Evolutionary conservation across 176 grass and related monocot genomes (phyloP).

Genomic region (Stipa capillata): DNA sequence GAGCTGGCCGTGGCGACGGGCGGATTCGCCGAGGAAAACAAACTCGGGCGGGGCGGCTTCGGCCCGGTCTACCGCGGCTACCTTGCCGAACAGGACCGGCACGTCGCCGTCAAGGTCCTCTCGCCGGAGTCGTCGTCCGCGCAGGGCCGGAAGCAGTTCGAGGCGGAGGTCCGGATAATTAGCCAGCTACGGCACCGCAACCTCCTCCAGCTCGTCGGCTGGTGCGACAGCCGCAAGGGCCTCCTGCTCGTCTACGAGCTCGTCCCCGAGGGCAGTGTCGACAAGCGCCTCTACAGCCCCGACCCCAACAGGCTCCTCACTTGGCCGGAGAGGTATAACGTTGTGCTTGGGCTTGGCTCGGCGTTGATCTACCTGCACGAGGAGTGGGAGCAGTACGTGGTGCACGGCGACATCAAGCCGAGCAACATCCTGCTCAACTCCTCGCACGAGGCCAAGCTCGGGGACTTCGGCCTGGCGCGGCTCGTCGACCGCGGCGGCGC

Average conservation of each 20-base stretch:
- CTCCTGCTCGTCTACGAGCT: background rate
- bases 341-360: background rate
- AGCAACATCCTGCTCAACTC: background rate
- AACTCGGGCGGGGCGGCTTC: slow-evolving; percentile 8
- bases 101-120: background rate
- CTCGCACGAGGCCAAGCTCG: slow-evolving; percentile 13
- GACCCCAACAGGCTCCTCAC: background rate
- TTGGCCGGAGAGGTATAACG: background rate
- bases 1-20: background rate
- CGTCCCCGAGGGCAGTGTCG: slow-evolving; percentile 36
- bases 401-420: background rate
- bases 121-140: background rate
- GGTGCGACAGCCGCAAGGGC: background rate
- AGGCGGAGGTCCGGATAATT: slow-evolving; percentile 44
- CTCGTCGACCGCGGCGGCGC: slow-evolving; percentile 30
- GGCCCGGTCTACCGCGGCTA: background rate
- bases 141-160: slow-evolving; percentile 36
- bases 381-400: background rate
- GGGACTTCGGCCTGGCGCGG: slow-evolving; percentile 53
- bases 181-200: background rate
- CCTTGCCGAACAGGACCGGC: background rate
- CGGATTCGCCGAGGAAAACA: background rate
- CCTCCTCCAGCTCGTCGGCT: background rate
- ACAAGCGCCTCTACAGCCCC: background rate
- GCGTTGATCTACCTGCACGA: background rate